Evolutionary conservation across 169 alveolate genomes (phyloP).

Genomic region (Plasmodium relictum): DNA sequence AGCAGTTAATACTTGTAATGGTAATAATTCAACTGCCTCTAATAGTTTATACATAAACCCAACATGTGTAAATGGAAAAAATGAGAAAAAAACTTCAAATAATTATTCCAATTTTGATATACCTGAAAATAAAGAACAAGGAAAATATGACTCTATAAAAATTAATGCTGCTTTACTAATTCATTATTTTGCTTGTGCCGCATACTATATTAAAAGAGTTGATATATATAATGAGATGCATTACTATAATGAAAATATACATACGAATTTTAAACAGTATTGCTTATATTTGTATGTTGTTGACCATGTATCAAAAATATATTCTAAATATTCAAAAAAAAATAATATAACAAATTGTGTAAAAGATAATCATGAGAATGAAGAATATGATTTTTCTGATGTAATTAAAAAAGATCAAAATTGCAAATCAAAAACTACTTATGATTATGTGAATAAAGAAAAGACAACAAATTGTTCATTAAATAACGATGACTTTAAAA

Average conservation of each 20-base stretch:
- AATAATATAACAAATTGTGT: neutral
- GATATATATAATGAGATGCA: conserved; percentile 53
- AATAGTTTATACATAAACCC: conserved; percentile 34
- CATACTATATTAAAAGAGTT: conserved; percentile 50
- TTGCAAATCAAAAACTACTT: neutral
- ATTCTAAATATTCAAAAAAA: conserved; percentile 31
- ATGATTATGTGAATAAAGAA: conserved; percentile 5
- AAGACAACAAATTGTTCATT: conserved; percentile 1
- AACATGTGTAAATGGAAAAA: conserved; percentile 15
- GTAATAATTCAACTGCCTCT: neutral
- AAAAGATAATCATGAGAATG: neutral
- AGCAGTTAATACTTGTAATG: conserved; percentile 38
- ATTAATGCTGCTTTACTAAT: conserved; percentile 79
- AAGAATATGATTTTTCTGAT: neutral
- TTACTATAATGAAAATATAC: conserved; percentile 22
- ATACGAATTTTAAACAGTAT: conserved; percentile 55
- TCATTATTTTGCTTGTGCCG: conserved; percentile 83
- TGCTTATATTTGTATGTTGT: conserved; percentile 59
- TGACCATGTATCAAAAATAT: conserved; percentile 65
- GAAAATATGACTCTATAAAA: conserved; percentile 27
- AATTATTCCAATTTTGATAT: conserved; percentile 53
- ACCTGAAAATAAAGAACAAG: conserved; percentile 45
- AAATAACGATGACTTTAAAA: neutral
- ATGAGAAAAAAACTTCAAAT: conserved; percentile 18
- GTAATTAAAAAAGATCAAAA: conserved; percentile 16